Percentiles rank a stretch among this genome's conserved stretches.
phyloP scores from a whole-genome alignment of 352 stramenopile species.

The Elongisporangium anandrum region DNA sequence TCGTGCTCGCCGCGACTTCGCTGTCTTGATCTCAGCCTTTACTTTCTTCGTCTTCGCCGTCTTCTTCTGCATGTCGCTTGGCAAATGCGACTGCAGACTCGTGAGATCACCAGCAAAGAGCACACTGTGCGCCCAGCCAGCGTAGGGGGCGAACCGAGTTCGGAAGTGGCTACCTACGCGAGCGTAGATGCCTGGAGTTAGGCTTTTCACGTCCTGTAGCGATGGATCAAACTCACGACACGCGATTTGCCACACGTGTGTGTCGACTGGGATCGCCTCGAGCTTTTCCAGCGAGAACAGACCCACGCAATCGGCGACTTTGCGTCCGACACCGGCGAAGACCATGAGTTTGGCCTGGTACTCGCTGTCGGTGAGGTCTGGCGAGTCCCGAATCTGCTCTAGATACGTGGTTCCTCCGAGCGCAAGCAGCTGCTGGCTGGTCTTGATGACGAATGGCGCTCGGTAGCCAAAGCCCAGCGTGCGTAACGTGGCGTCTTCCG shows the following conservation, averaged over 20 bases:
- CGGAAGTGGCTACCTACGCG: constrained; percentile 93
- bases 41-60: constrained; percentile 5
- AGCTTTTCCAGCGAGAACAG: constrained; percentile 94
- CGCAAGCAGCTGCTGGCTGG: constrained; percentile 59
- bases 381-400: constrained; percentile 30
- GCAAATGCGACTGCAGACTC: constrained; percentile 25
- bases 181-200: constrained; percentile 84
- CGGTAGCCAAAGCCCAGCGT: constrained; percentile 87
- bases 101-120: constrained; percentile 50
- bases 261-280: constrained; percentile 95
- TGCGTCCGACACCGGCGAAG: constrained; percentile 87
- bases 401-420: constrained; percentile 67
- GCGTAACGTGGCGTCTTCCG: constrained; percentile 84
- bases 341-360: constrained; percentile 62
- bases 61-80: constrained; percentile 14
- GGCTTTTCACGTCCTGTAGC: constrained; percentile 50
- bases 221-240: constrained; percentile 69
- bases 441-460: constrained; percentile 86
- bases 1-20: not conserved
- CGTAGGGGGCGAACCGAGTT: constrained; percentile 79
- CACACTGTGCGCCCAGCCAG: constrained; percentile 91
- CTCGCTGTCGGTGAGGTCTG: constrained; percentile 10
- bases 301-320: constrained; percentile 97
- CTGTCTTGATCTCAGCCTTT: not conserved
- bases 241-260: constrained; percentile 96